phyloP scores from a whole-genome alignment of 2,329 filamentous ascomycete species.

The Penicillium janthinellum region DNA sequence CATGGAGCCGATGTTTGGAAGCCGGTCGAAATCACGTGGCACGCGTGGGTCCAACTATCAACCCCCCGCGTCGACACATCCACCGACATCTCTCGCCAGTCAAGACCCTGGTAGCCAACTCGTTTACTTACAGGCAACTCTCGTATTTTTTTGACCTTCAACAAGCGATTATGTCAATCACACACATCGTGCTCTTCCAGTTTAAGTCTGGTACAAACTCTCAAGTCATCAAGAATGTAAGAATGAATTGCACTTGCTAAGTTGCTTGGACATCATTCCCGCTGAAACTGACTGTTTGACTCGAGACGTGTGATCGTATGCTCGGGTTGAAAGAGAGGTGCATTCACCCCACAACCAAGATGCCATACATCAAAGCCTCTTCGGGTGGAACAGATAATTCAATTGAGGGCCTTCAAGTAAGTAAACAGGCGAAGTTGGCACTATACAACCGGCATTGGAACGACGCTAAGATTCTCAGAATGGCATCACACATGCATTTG shows the following conservation, averaged over 20 bases:
- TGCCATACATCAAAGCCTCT: slow-evolving; percentile 62
- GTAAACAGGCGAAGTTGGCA: slow-evolving; percentile 6
- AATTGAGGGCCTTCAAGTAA: slow-evolving; percentile 62
- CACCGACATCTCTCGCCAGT: not conserved
- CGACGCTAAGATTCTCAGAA: slow-evolving; percentile 46
- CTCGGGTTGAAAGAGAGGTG: slow-evolving; percentile 60
- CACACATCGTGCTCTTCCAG: slow-evolving; percentile 70
- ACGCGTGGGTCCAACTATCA: not conserved
- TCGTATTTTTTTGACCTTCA: not conserved
- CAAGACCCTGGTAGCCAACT: not conserved
- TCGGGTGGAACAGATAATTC: slow-evolving; percentile 65
- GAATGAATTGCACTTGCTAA: slow-evolving; percentile 21
- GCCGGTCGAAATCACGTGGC: not conserved
- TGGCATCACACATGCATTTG: slow-evolving; percentile 69
- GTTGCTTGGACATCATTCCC: not conserved
- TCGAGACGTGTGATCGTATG: slow-evolving; percentile 59
- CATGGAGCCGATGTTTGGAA: not conserved
- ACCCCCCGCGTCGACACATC: not conserved
- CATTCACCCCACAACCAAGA: slow-evolving; percentile 59
- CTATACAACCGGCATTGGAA: not conserved
- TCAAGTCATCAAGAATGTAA: slow-evolving; percentile 59
- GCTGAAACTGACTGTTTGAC: not conserved
- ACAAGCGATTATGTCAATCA: slow-evolving; percentile 57
- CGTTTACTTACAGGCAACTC: not conserved
- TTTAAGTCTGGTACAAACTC: slow-evolving; percentile 58